phyloP scores from a whole-genome alignment of 768 basidiomycete species.

The Termitomyces titanicus region DNA sequence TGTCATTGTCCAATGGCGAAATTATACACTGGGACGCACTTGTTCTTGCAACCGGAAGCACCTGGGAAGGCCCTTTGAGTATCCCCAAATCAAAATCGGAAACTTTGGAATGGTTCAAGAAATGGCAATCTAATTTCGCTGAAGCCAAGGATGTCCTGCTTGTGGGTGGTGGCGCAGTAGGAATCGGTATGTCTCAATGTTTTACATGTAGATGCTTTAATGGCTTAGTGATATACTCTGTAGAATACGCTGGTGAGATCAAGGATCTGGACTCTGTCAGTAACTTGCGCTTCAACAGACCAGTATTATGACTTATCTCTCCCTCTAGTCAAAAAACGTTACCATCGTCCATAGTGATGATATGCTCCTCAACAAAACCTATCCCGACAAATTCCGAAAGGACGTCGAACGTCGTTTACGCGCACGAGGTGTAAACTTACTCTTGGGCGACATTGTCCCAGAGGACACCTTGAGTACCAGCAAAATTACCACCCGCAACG shows the following conservation, averaged over 20 bases:
- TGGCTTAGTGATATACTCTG: background rate
- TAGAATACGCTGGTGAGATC: conserved; percentile 41
- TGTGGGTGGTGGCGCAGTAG: conserved; percentile 56
- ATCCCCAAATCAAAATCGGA: conserved; percentile 35
- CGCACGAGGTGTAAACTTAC: conserved; percentile 43
- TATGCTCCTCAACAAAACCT: conserved; percentile 51
- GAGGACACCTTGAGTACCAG: conserved; percentile 35
- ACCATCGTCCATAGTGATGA: conserved; percentile 57
- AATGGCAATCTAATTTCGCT: conserved; percentile 30
- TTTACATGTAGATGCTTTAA: background rate
- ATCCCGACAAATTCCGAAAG: conserved; percentile 51
- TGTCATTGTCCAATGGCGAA: conserved; percentile 50
- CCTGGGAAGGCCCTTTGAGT: conserved; percentile 46
- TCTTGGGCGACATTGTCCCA: conserved; percentile 46
- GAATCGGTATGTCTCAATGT: conserved; percentile 31
- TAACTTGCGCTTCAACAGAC: background rate
- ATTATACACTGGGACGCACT: conserved; percentile 49
- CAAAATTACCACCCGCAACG: conserved; percentile 46
- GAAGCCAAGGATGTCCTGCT: conserved; percentile 42
- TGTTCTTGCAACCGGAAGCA: conserved; percentile 55
- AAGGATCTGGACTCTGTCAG: conserved; percentile 35
- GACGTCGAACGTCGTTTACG: conserved; percentile 37
- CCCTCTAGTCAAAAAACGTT: conserved; percentile 42
- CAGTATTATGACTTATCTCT: conserved; percentile 17
- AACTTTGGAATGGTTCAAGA: conserved; percentile 19